Conservation (phyloP, 306 rosid genomes). For the Cicer yamashitae region DNA sequence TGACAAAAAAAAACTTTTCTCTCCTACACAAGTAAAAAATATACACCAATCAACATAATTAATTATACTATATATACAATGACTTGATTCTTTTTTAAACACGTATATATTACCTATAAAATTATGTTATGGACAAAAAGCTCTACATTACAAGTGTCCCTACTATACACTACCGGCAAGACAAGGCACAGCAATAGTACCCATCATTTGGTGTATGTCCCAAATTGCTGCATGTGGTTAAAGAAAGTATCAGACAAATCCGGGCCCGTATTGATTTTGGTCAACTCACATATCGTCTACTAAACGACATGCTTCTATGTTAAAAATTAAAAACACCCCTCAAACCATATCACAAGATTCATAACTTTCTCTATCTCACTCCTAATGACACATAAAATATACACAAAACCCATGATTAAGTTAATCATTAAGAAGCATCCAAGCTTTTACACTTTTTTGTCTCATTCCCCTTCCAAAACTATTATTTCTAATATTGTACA, state of each 20-base stretch:
- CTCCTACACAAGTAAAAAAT: no score
- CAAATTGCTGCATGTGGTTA: slow-evolving; percentile 47
- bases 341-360: slow-evolving; percentile 40
- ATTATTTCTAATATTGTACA: slow-evolving; percentile 8
- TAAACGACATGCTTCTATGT: slow-evolving; percentile 54
- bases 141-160: not conserved
- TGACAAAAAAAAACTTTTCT: no score
- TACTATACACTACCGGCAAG: not conserved
- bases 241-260: slow-evolving; percentile 25
- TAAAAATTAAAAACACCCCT: slow-evolving; percentile 23
- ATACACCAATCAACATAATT: no score
- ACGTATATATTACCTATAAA: no score
- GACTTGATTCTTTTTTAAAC: no score
- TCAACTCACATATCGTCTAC: slow-evolving; percentile 51
- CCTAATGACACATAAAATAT: slow-evolving; percentile 26
- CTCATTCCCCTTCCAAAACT: slow-evolving; percentile 40
- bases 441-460: slow-evolving; percentile 57
- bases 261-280: slow-evolving; percentile 39
- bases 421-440: slow-evolving; percentile 55
- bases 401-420: slow-evolving; percentile 7
- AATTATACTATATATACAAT: no score
- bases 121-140: not conserved
- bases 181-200: slow-evolving; percentile 2
- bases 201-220: slow-evolving; percentile 12
- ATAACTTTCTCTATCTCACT: slow-evolving; percentile 39